Conservation (phyloP, 2,329 filamentous ascomycete species). For the Arachnomyces sp. region DNA sequence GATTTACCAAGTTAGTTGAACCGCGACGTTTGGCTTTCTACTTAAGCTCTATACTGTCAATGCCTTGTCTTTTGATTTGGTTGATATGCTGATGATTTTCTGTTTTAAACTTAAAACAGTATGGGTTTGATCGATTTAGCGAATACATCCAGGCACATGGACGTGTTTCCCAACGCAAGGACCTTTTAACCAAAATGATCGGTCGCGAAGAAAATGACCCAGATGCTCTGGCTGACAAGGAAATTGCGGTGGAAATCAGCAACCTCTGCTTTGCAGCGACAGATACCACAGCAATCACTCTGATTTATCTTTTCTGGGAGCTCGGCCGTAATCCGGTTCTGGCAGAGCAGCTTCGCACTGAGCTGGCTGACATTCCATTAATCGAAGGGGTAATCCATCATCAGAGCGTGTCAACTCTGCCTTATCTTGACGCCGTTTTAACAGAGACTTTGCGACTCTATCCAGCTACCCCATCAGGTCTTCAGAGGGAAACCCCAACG, state of each 20-base stretch:
- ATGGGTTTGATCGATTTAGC: constrained; percentile 4
- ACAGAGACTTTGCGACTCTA: constrained; percentile 4
- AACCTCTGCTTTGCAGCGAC: constrained; percentile 5
- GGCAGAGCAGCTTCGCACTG: neutral
- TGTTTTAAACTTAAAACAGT: neutral
- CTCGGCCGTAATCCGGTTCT: constrained; percentile 2
- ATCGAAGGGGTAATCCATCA: constrained; percentile 3
- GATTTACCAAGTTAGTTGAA: constrained; percentile 3
- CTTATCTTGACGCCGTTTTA: constrained; percentile 5
- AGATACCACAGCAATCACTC: constrained; percentile 3
- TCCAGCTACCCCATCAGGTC: constrained; percentile 1
- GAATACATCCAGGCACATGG: constrained; percentile 5
- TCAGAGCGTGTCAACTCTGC: neutral
- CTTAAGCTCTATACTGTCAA: neutral
- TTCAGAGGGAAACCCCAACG: constrained; percentile 1
- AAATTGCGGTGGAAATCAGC: constrained; percentile 4
- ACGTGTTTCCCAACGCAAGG: constrained; percentile 2
- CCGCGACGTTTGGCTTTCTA: neutral
- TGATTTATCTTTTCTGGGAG: constrained; percentile 6
- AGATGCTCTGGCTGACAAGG: constrained; percentile 3
- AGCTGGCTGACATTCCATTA: constrained; percentile 2
- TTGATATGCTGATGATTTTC: too few species aligned
- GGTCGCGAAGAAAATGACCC: constrained; percentile 5
- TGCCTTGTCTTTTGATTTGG: neutral
- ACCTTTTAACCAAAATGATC: constrained; percentile 6